phyloP scores from a whole-genome alignment of 495 filamentous ascomycete species.

The Cercophora newfieldiana region DNA sequence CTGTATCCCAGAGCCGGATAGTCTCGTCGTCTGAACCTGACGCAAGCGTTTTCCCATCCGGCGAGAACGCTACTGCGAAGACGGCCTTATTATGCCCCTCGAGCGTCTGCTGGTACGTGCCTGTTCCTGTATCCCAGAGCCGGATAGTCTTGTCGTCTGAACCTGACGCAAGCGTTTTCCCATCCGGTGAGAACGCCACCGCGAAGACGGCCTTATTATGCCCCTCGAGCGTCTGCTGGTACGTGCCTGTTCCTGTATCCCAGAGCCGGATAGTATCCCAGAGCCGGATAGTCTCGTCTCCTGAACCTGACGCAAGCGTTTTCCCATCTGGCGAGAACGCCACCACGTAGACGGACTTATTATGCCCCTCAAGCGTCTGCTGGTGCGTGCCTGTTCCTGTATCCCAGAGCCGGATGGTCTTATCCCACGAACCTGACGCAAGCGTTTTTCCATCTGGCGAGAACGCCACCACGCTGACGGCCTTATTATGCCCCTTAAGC shows the following conservation, averaged over 20 bases:
- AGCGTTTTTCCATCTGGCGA: slow-evolving; percentile 21
- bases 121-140: too few species aligned
- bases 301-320: slow-evolving; percentile 22
- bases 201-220: slow-evolving; percentile 13
- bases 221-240: slow-evolving; percentile 7
- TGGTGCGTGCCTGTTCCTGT: slow-evolving; percentile 19
- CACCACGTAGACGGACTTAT: slow-evolving; percentile 22
- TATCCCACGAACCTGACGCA: slow-evolving; percentile 32
- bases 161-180: too few species aligned
- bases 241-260: slow-evolving; percentile 14
- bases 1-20: too few species aligned
- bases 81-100: too few species aligned
- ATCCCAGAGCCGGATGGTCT: slow-evolving; percentile 41
- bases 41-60: background rate
- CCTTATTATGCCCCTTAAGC: slow-evolving; percentile 14
- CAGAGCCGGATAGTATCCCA: background rate
- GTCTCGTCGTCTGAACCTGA: too few species aligned
- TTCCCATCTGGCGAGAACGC: slow-evolving; percentile 42
- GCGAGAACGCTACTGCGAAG: too few species aligned
- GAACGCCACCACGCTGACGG: slow-evolving; percentile 11
- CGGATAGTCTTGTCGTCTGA: too few species aligned
- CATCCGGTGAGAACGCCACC: slow-evolving; percentile 7
- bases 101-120: too few species aligned
- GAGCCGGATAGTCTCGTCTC: slow-evolving; percentile 24
- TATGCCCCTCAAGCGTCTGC: slow-evolving; percentile 22